phyloP scores from a whole-genome alignment of 2,329 filamentous ascomycete genomes.

The Zasmidium angulare region DNA sequence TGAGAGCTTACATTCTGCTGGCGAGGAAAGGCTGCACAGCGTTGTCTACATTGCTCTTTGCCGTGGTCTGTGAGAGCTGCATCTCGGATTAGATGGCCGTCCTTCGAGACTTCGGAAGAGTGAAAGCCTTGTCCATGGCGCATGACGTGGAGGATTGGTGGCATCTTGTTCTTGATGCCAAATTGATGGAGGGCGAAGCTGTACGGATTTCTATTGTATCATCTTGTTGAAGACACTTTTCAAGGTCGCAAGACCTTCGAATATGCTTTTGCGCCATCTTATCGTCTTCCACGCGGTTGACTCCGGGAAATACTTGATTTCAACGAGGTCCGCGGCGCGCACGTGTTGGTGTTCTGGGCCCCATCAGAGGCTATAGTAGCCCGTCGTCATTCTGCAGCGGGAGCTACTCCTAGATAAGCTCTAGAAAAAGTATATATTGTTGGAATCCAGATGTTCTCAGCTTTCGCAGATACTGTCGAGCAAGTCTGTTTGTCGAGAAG shows the following conservation, averaged over 20 bases:
- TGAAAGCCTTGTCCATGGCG: conserved; percentile 35
- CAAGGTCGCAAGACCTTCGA: background rate
- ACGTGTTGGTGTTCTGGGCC: background rate
- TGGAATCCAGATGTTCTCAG: background rate
- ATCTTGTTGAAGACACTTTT: background rate
- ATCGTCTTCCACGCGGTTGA: background rate
- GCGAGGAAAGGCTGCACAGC: conserved; percentile 24
- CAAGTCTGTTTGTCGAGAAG: too few species aligned
- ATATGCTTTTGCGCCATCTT: background rate
- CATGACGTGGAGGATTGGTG: conserved; percentile 31
- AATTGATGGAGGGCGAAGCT: background rate
- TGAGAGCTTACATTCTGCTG: conserved; percentile 26
- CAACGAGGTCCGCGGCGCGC: background rate
- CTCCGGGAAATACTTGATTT: background rate
- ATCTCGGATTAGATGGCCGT: conserved; percentile 30
- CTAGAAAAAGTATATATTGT: conserved; percentile 2
- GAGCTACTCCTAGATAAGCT: background rate
- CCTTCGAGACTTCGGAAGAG: conserved; percentile 22
- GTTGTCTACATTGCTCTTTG: conserved; percentile 25
- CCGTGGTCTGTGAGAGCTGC: conserved; percentile 29
- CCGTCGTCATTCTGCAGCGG: conserved; percentile 10
- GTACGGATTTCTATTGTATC: background rate
- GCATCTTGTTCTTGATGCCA: conserved; percentile 14
- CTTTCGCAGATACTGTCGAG: too few species aligned
- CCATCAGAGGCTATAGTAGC: background rate